Percentiles rank a stretch among this genome's conserved stretches.
These are phyloP conservation scores for Globisporangium alternatum DNA, from an alignment of 352 stramenopile genomes.

Conservation along the genomic window DNA sequence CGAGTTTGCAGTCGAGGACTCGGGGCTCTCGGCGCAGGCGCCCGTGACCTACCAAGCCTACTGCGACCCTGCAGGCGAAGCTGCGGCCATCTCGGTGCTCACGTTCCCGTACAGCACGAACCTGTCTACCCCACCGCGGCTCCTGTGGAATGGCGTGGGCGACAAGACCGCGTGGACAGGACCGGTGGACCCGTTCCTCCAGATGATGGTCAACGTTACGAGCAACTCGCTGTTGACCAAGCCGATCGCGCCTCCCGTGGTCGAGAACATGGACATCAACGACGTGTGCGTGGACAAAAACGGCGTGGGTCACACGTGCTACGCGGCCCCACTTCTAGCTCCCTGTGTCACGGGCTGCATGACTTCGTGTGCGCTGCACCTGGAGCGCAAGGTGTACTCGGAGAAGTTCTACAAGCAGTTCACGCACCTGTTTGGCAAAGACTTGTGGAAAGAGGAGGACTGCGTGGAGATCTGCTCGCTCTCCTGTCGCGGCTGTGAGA, in stretches of 20 bases:
- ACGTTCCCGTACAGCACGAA: constrained; percentile 49
- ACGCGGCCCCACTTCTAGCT: constrained; percentile 33
- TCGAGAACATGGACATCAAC: constrained; percentile 32
- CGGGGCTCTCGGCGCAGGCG: constrained; percentile 23
- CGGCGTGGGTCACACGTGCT: constrained; percentile 59
- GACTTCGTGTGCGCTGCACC: constrained; percentile 38
- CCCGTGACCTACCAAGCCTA: constrained; percentile 69
- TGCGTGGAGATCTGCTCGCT: constrained; percentile 62
- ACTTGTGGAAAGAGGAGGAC: constrained; percentile 64
- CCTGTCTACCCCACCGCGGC: constrained; percentile 31
- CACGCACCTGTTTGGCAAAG: constrained; percentile 66
- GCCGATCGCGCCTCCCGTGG: constrained; percentile 11
- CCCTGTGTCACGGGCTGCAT: constrained; percentile 63
- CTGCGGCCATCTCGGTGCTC: constrained; percentile 28
- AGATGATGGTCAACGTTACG: constrained; percentile 50
- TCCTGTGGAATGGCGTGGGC: constrained; percentile 68
- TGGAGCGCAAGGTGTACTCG: constrained; percentile 44
- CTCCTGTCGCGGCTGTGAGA: constrained; percentile 64
- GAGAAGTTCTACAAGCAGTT: constrained; percentile 46
- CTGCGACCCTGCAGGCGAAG: constrained; percentile 41
- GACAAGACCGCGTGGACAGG: constrained; percentile 37
- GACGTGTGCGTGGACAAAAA: constrained; percentile 64
- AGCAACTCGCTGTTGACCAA: constrained; percentile 38
- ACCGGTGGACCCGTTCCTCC: constrained; percentile 52
- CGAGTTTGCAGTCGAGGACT: constrained; percentile 48